Conservation (phyloP, 2,329 filamentous ascomycete species). For the Teratosphaeria destructans region DNA sequence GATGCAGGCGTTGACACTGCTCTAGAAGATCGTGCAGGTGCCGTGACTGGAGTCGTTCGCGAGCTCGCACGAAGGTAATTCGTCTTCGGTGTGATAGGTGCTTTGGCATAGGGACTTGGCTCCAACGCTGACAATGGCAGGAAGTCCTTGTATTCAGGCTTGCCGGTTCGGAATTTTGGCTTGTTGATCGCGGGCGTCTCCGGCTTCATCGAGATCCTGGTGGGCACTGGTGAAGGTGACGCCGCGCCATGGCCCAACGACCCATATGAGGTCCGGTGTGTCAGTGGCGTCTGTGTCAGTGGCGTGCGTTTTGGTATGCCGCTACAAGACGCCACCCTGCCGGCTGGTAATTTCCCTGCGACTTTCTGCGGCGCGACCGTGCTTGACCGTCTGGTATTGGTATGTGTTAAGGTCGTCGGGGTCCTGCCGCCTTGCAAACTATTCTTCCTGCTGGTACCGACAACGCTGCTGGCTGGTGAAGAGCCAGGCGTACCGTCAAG, state of each 20-base stretch:
- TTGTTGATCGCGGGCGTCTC: slow-evolving; percentile 11
- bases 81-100: slow-evolving; percentile 19
- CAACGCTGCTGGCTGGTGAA: slow-evolving; percentile 57
- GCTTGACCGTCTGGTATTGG: slow-evolving; percentile 11
- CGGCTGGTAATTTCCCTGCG: neutral
- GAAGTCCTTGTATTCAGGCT: slow-evolving; percentile 17
- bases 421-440: slow-evolving; percentile 37
- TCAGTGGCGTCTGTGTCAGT: slow-evolving; percentile 10
- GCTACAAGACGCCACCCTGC: slow-evolving; percentile 7
- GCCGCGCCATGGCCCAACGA: slow-evolving; percentile 1
- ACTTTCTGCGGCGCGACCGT: neutral
- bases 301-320: slow-evolving; percentile 8
- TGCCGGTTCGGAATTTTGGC: slow-evolving; percentile 16
- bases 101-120: slow-evolving; percentile 25
- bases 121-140: slow-evolving; percentile 24
- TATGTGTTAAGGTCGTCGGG: slow-evolving; percentile 25
- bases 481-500: slow-evolving; percentile 44
- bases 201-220: slow-evolving; percentile 1
- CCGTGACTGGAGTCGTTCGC: neutral
- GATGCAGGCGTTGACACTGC: neutral
- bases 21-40: neutral
- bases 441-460: slow-evolving; percentile 42
- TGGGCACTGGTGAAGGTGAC: slow-evolving; percentile 14
- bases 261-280: slow-evolving; percentile 4
- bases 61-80: slow-evolving; percentile 15